Evolutionary conservation across 345 rosid genomes (phyloP).

Genomic region (Rubroshorea leprosula): DNA sequence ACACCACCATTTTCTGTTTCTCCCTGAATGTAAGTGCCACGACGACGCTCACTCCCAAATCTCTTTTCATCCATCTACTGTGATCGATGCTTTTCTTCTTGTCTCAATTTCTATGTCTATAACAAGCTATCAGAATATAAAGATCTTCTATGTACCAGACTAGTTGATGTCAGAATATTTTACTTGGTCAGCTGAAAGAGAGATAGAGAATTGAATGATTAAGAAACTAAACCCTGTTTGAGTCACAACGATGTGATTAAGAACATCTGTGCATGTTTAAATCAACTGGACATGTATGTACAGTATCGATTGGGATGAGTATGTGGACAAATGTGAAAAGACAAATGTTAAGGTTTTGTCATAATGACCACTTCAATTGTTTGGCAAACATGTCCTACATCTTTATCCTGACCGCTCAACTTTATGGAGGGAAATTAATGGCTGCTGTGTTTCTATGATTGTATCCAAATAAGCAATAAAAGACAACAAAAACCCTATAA

Average conservation of each 20-base stretch:
- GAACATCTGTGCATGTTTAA: background rate
- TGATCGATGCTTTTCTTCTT: background rate
- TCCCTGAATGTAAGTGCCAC: background rate
- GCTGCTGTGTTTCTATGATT: constrained; percentile 37
- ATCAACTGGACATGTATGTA: background rate
- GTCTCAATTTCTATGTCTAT: constrained; percentile 2
- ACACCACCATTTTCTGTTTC: background rate
- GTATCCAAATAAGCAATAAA: constrained; percentile 42
- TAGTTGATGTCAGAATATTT: too few species aligned
- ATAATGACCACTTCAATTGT: constrained; percentile 50
- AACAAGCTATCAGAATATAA: background rate
- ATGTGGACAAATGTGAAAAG: constrained; percentile 81
- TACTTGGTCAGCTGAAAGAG: too few species aligned
- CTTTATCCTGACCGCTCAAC: constrained; percentile 38
- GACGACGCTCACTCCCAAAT: background rate
- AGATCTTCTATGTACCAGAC: too few species aligned
- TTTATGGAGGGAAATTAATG: constrained; percentile 28
- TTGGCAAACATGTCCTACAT: constrained; percentile 47
- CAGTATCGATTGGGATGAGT: constrained; percentile 24
- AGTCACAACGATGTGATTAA: too few species aligned
- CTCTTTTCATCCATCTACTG: background rate
- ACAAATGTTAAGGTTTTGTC: constrained; percentile 97
- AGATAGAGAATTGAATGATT: too few species aligned
- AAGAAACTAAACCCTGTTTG: too few species aligned
- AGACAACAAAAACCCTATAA: constrained; percentile 29